Conservation (phyloP, 2,329 filamentous ascomycete genomes). For the Apiospora marii region DNA sequence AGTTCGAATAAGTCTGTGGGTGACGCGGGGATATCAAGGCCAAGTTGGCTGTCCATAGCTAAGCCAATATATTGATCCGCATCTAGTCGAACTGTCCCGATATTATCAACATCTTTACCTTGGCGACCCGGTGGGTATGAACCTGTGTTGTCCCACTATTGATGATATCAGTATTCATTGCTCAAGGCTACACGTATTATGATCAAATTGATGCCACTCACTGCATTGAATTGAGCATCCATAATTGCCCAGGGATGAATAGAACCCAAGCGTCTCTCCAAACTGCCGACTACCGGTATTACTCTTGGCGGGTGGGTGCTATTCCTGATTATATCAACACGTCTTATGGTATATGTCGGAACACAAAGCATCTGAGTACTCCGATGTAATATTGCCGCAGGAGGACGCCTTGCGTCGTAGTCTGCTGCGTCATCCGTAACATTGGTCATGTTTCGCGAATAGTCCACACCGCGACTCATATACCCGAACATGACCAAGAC, state of each 20-base stretch:
- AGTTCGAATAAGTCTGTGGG: conserved; percentile 30
- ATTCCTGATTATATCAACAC: not conserved
- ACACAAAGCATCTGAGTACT: conserved; percentile 17
- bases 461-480: not conserved
- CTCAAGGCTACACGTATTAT: not conserved
- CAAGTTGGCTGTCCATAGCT: conserved; percentile 12
- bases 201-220: not conserved
- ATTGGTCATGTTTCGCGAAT: not conserved
- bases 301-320: not conserved
- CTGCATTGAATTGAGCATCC: not conserved
- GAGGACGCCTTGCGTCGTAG: not conserved
- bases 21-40: not conserved
- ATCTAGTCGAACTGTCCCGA: no score
- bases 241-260: conserved; percentile 4
- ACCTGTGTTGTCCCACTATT: not conserved
- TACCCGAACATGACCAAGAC: not conserved
- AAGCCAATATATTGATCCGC: conserved; percentile 5
- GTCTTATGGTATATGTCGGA: conserved; percentile 7
- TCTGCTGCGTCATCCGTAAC: not conserved
- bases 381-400: not conserved
- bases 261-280: not conserved
- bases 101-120: no score
- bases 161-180: not conserved
- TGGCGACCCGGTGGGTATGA: no score
- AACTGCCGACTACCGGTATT: not conserved